A percentile compares a stretch with the other conserved stretches of the same genome.
phyloP scores from a whole-genome alignment of 163 green algal species.

The Scenedesmus sp. region DNA sequence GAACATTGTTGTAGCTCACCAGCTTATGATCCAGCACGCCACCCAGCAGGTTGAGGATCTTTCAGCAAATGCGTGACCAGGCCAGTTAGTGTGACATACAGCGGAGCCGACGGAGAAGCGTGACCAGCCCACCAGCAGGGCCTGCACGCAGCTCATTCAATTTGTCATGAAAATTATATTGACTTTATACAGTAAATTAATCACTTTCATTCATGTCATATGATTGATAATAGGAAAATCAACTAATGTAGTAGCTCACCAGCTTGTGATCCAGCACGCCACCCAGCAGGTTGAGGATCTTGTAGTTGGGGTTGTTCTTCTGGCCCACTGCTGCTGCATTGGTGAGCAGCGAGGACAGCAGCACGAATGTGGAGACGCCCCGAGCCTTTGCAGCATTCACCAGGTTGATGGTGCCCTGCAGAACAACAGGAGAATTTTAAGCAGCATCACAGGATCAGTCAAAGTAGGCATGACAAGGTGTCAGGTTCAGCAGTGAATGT shows the following conservation, averaged over 20 bases:
- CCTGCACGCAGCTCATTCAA: too few species aligned
- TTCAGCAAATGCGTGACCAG: too few species aligned
- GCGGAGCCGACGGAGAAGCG: too few species aligned
- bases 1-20: too few species aligned
- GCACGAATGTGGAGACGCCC: constrained; percentile 86
- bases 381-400: constrained; percentile 75
- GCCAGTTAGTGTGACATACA: too few species aligned
- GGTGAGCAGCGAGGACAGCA: constrained; percentile 86
- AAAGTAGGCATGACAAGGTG: too few species aligned
- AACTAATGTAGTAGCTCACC: neutral
- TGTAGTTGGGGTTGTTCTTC: constrained; percentile 75
- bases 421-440: neutral
- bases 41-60: neutral
- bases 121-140: too few species aligned
- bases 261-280: constrained; percentile 72
- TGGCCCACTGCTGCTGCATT: constrained; percentile 67
- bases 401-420: constrained; percentile 82
- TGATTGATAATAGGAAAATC: neutral
- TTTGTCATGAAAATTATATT: too few species aligned
- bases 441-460: neutral
- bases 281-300: constrained; percentile 79
- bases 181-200: too few species aligned
- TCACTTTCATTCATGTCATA: too few species aligned
- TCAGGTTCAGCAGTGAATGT: neutral
- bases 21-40: neutral